A percentile compares a stretch with the other conserved stretches of the same genome.
Evolutionary conservation across 305 asterid species (phyloP).

Genomic region (Withania somnifera): DNA sequence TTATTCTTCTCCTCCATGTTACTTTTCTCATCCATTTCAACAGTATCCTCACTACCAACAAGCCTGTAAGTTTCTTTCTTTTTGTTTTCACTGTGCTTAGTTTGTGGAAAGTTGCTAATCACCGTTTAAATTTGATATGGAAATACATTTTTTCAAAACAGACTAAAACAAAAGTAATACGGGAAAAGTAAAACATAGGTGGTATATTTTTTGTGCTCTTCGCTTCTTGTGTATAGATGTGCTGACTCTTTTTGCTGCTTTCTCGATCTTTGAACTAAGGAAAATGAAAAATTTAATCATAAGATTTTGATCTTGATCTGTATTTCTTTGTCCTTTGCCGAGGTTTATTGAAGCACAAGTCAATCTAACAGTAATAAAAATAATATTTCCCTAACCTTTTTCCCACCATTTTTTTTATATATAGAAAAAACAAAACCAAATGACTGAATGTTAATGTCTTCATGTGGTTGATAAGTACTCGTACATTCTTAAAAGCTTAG

Average conservation of each 20-base stretch:
- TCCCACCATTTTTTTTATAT: background rate
- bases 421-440: background rate
- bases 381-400: background rate
- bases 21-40: conserved; percentile 28
- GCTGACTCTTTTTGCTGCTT: background rate
- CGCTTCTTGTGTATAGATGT: background rate
- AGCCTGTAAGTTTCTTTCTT: conserved; percentile 32
- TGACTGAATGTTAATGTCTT: background rate
- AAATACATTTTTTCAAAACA: no score
- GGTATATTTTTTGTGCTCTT: no score
- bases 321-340: background rate
- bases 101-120: background rate
- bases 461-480: background rate
- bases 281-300: background rate
- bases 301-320: background rate
- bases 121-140: no score
- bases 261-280: background rate
- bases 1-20: conserved; percentile 21
- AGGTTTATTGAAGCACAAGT: background rate
- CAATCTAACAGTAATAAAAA: background rate
- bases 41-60: conserved; percentile 48
- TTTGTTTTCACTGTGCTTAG: background rate
- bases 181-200: no score
- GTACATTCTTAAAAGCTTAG: background rate
- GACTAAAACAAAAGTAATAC: no score